Conservation (phyloP, 257 asterid species). For the Lycium barbarum region DNA sequence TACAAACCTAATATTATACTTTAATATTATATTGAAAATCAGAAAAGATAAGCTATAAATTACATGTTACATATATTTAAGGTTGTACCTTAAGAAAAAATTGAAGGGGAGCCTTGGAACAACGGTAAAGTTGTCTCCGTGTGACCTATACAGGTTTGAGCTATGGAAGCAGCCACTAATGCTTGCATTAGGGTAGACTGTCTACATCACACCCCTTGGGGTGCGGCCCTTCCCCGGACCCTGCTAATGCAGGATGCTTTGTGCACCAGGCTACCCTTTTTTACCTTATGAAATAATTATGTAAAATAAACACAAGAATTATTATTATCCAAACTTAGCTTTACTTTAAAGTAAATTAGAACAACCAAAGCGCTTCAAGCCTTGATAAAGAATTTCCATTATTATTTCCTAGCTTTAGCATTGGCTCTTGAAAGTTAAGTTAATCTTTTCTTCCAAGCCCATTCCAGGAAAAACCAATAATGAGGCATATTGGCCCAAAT, state of each 20-base stretch:
- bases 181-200: too few relatives aligned
- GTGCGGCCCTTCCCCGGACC: too few relatives aligned
- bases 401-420: background rate
- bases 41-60: background rate
- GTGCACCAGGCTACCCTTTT: too few relatives aligned
- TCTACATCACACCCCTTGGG: too few relatives aligned
- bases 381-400: background rate
- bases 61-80: background rate
- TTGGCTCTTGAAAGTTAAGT: background rate
- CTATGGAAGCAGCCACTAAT: too few relatives aligned
- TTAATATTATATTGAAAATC: background rate
- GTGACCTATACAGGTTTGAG: too few relatives aligned
- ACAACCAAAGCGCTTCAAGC: background rate
- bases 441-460: background rate
- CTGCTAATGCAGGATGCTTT: too few relatives aligned
- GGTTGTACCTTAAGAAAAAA: background rate
- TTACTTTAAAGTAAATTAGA: background rate
- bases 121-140: too few relatives aligned
- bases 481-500: background rate
- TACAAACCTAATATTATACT: conserved; percentile 11
- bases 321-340: background rate
- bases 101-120: too few relatives aligned
- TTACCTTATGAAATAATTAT: background rate
- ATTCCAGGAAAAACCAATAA: background rate
- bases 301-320: background rate